These are phyloP conservation scores for Sclerotinia sclerotiorum DNA, from an alignment of 2,329 filamentous ascomycete species.

Conservation along the genomic window DNA sequence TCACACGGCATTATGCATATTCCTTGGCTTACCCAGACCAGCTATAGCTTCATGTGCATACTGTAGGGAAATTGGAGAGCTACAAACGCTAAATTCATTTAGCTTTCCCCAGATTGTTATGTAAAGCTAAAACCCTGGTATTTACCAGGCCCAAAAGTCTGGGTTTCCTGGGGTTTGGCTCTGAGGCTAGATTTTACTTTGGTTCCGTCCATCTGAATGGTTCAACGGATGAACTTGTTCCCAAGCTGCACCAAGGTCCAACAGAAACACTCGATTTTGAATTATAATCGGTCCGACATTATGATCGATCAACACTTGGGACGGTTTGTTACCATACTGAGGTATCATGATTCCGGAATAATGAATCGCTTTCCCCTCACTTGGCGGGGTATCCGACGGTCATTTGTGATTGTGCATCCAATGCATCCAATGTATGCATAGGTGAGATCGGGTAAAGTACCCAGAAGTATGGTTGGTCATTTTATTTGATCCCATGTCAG, in stretches of 20 bases:
- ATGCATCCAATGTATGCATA: background rate
- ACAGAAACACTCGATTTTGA: background rate
- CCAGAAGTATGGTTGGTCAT: background rate
- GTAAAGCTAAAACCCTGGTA: background rate
- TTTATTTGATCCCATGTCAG: background rate
- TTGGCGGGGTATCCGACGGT: conserved; percentile 17
- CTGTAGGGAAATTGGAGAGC: background rate
- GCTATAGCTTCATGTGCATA: conserved; percentile 2
- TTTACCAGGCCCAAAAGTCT: background rate
- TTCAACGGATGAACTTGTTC: conserved; percentile 1
- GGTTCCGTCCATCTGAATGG: background rate
- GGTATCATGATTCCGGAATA: background rate
- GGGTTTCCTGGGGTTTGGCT: background rate
- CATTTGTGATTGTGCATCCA: conserved; percentile 17
- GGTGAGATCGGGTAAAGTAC: background rate
- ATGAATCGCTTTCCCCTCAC: conserved; percentile 20
- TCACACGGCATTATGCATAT: conserved; percentile 21
- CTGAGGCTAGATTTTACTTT: background rate
- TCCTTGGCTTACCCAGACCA: conserved; percentile 9
- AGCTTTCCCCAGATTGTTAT: conserved; percentile 18
- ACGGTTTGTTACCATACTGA: background rate
- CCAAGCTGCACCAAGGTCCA: conserved; percentile 2
- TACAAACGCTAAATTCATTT: background rate
- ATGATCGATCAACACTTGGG: conserved; percentile 9
- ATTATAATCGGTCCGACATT: conserved; percentile 22